A percentile compares a stretch with the other conserved stretches of the same genome.
These are phyloP conservation scores for Oryza glaberrima DNA, from an alignment of 176 grass and related monocot genomes.

Conservation along the genomic window DNA sequence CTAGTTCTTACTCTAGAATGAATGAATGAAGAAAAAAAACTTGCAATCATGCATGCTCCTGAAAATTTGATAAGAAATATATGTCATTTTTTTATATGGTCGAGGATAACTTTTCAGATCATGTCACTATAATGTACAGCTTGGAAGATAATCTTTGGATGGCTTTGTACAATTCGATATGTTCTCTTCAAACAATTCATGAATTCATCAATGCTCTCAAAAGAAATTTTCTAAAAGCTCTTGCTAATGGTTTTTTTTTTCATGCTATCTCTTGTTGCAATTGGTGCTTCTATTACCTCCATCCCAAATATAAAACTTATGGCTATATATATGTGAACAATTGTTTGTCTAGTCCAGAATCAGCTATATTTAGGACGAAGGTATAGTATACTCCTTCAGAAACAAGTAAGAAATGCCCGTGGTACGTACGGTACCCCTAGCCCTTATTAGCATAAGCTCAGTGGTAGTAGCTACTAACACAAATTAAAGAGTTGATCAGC, in stretches of 20 bases:
- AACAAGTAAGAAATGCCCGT: background rate
- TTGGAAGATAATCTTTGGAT: background rate
- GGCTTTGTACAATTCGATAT: background rate
- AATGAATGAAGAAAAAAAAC: background rate
- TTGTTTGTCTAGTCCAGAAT: too few species aligned
- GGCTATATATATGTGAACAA: too few species aligned
- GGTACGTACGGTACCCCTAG: background rate
- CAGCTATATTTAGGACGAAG: too few species aligned
- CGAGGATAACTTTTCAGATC: too few species aligned
- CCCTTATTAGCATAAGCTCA: background rate
- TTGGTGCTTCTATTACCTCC: too few species aligned
- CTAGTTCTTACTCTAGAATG: background rate
- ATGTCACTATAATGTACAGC: too few species aligned
- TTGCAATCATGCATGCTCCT: constrained; percentile 8
- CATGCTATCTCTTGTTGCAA: background rate
- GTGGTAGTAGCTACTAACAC: background rate
- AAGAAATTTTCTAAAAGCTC: too few species aligned
- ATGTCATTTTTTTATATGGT: background rate
- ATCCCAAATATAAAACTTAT: too few species aligned
- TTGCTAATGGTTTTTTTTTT: background rate
- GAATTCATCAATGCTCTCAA: background rate
- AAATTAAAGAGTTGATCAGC: background rate
- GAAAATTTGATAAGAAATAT: background rate
- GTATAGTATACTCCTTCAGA: background rate
- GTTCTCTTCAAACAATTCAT: background rate